A percentile compares a stretch with the other conserved stretches of the same genome.
phyloP scores from a whole-genome alignment of 192 early-diverging fungal species.

The Dimargaris verticillata region DNA sequence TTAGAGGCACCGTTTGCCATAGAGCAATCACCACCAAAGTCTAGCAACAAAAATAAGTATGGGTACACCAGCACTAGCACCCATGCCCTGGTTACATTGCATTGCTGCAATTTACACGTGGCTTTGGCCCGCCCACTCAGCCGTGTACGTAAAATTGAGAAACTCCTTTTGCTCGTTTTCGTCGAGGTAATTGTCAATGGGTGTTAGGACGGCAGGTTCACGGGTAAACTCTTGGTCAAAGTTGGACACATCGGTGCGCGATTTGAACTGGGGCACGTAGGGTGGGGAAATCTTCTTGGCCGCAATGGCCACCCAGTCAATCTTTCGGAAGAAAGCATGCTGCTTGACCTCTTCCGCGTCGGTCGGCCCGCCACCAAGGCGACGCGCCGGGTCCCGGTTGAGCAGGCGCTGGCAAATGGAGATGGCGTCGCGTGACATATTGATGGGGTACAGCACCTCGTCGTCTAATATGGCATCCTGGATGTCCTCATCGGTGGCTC shows the following conservation, averaged over 20 bases:
- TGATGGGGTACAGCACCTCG: constrained; percentile 67
- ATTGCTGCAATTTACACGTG: no score
- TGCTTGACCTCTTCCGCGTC: constrained; percentile 83
- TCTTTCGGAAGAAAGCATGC: constrained; percentile 83
- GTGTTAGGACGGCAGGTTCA: no score
- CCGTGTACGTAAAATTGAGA: no score
- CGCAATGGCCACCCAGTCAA: background rate
- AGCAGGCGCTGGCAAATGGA: constrained; percentile 50
- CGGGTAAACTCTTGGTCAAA: no score
- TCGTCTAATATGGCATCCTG: constrained; percentile 87
- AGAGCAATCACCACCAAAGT: no score
- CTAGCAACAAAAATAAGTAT: no score
- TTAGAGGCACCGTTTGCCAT: no score
- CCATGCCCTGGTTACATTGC: no score
- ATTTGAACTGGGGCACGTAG: background rate
- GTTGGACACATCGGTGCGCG: constrained; percentile 12
- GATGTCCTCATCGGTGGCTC: constrained; percentile 89
- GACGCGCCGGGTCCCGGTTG: constrained; percentile 61
- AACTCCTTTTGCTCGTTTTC: no score
- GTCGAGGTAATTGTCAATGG: no score
- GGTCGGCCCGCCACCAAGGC: constrained; percentile 71
- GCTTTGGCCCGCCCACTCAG: no score
- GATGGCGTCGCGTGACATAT: constrained; percentile 46
- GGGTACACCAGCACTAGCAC: no score
- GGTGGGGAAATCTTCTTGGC: background rate